Base-by-base conservation (phyloP, 148 eudicot species). In the Diospyros lotus region DNA sequence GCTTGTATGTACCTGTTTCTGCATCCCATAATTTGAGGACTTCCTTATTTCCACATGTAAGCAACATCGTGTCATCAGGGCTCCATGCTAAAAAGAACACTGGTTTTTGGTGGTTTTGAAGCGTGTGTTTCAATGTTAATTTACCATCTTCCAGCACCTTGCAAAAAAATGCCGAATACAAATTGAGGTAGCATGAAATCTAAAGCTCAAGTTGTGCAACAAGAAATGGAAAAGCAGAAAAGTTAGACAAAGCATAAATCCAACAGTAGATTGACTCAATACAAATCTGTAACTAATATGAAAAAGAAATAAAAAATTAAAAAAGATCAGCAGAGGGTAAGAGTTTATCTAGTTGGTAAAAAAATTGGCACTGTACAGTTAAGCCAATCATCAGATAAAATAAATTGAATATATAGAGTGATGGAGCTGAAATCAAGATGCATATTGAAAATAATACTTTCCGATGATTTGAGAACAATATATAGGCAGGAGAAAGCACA, bases 71-170 rank as follows among this genome's bases (percentile, higher is more conserved):
- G 78, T 94, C 94, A 73, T 94, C 91, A 44, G 98, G 98, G 80
- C 97, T 94, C 98, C 98, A 94, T 67, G 96, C 76, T 48, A 94
- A 92, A 76, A 84, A 92, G 44, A 94, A 92, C 40, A 94, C 92
- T 5, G 97, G 90, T 6, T 84, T 87, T 82, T 90, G 78, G 85
- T 94, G 98, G 84, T 96, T 87, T 45, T 71, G 77, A 44, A 94
- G 82, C 53, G 79, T 81, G 87, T 91, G 90, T 58, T 79, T 87
- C 68, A 83, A 78, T 18, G 80, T 76, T 66, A 91, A 74, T 68
- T 79, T 79, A 39, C 87, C 87, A 78, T 85, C 87, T 50, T 84
- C 89, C 81, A 80, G 84, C 58, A 94, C 95, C 98, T 92, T 75
- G 39, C 69, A 51, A 77, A 79, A 72, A 69, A 40, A 58, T n/a